These are phyloP conservation scores for Macrophomina phaseolina DNA, from an alignment of 2,329 filamentous ascomycete species.

Conservation along the genomic window DNA sequence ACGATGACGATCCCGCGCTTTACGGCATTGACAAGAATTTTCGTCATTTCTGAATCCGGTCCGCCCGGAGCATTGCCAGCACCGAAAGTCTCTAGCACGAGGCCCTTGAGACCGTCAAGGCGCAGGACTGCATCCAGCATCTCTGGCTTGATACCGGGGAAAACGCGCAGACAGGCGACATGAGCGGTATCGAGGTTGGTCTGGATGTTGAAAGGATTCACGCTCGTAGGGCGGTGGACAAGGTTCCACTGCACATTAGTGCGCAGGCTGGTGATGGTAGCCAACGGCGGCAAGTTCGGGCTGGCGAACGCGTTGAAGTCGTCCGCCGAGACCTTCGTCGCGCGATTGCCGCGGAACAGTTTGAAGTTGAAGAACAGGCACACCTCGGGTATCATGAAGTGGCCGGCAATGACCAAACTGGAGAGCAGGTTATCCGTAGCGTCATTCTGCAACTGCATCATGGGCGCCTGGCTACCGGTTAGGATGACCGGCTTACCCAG, in stretches of 20 bases:
- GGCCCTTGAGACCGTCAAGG: conserved; percentile 75
- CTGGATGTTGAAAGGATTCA: conserved; percentile 76
- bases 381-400: conserved; percentile 91
- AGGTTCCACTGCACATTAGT: conserved; percentile 82
- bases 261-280: conserved; percentile 78
- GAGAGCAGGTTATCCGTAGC: conserved; percentile 89
- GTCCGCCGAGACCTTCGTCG: conserved; percentile 85
- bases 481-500: conserved; percentile 90
- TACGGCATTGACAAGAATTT: conserved; percentile 77
- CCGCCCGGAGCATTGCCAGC: conserved; percentile 90
- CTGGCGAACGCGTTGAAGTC: conserved; percentile 87
- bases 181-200: conserved; percentile 83
- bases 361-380: conserved; percentile 93
- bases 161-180: conserved; percentile 86
- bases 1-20: conserved; percentile 83
- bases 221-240: conserved; percentile 73
- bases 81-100: conserved; percentile 90
- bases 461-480: conserved; percentile 74
- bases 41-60: conserved; percentile 77
- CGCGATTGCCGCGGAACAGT: conserved; percentile 85
- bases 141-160: conserved; percentile 90
- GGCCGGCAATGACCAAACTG: conserved; percentile 86
- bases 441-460: conserved; percentile 89
- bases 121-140: conserved; percentile 87
- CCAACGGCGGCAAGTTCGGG: conserved; percentile 84